phyloP scores from a whole-genome alignment of 257 asterid species.

The Nicotiana otophora region DNA sequence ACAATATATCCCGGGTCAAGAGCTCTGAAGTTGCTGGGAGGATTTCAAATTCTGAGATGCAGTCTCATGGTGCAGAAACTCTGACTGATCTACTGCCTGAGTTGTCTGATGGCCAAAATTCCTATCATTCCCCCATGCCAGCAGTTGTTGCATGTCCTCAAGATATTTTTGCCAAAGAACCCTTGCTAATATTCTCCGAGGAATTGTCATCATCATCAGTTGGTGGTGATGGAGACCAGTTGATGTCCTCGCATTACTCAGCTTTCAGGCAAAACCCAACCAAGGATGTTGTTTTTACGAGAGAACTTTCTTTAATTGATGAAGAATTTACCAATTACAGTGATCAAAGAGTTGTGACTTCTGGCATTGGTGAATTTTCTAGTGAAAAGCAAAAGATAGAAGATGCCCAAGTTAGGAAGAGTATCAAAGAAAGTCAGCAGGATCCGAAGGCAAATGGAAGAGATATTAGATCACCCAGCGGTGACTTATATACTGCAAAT shows the following conservation, averaged over 20 bases:
- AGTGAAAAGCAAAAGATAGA: constrained; percentile 23
- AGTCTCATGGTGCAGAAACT: constrained; percentile 26
- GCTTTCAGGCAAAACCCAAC: constrained; percentile 12
- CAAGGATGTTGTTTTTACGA: constrained; percentile 18
- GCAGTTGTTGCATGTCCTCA: constrained; percentile 23
- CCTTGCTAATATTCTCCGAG: constrained; percentile 17
- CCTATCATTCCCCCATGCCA: constrained; percentile 17
- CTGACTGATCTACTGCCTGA: constrained; percentile 23
- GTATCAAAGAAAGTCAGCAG: constrained; percentile 19
- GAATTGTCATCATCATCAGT: constrained; percentile 20
- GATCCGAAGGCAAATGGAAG: constrained; percentile 19
- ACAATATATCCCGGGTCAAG: constrained; percentile 24
- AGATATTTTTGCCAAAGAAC: constrained; percentile 21
- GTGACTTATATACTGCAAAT: constrained; percentile 18
- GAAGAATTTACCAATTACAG: constrained; percentile 34
- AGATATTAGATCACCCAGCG: constrained; percentile 22
- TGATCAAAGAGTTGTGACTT: constrained; percentile 20
- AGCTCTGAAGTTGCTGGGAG: constrained; percentile 30
- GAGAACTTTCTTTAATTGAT: constrained; percentile 41
- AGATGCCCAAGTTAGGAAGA: constrained; percentile 13
- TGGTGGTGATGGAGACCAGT: constrained; percentile 31
- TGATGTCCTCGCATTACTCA: constrained; percentile 22
- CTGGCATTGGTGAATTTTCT: constrained; percentile 18
- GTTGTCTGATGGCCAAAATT: constrained; percentile 26
- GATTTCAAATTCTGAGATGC: constrained; percentile 23